phyloP scores from a whole-genome alignment of 1,284 basidiomycete genomes.

The Apiotrichum sp. region DNA sequence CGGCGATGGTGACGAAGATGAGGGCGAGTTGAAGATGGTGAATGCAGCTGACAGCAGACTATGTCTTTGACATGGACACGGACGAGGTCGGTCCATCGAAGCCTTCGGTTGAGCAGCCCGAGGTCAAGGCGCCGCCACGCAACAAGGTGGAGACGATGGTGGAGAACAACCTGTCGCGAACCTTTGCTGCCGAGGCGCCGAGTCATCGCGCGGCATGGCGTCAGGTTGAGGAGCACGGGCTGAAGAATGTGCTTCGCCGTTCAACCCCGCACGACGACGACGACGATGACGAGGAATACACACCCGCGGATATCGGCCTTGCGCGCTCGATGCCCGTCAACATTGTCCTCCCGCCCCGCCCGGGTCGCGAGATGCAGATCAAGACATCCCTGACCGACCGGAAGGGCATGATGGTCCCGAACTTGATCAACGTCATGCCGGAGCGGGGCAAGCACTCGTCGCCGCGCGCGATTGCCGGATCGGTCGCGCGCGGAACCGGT shows the following conservation, averaged over 20 bases:
- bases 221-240: conserved; percentile 20
- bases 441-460: conserved; percentile 12
- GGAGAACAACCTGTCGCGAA: conserved; percentile 40
- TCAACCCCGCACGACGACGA: conserved; percentile 9
- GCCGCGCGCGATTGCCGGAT: neutral
- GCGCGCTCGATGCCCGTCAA: conserved; percentile 41
- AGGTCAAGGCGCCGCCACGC: conserved; percentile 6
- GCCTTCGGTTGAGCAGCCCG: neutral
- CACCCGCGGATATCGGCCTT: conserved; percentile 12
- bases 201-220: conserved; percentile 45
- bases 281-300: conserved; percentile 18
- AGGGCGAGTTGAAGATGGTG: conserved; percentile 17
- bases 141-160: conserved; percentile 27
- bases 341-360: conserved; percentile 21
- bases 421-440: conserved; percentile 38
- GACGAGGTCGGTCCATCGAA: conserved; percentile 19
- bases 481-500: neutral
- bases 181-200: conserved; percentile 44
- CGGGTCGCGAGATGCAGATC: conserved; percentile 22
- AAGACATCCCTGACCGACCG: conserved; percentile 43
- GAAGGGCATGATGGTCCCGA: conserved; percentile 36
- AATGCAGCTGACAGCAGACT: conserved; percentile 22
- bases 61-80: conserved; percentile 46
- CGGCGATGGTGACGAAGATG: conserved; percentile 13
- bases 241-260: conserved; percentile 15